Base-by-base conservation (phyloP, 2,329 filamentous ascomycete genomes). In the Byssochlamys sp. region DNA sequence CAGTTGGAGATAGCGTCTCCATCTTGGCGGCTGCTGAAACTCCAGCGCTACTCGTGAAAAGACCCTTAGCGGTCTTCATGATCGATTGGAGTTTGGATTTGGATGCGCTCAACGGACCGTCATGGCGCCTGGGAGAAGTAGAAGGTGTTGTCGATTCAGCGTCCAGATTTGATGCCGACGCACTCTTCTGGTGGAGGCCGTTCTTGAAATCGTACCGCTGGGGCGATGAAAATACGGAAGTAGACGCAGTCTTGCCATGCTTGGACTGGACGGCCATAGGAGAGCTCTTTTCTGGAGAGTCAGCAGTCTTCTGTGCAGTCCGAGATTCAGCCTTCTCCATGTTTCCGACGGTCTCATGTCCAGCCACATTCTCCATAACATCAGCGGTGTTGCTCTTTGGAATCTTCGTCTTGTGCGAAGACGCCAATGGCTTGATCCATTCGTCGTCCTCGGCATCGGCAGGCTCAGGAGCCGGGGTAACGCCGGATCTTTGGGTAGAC, bases 51-150 rank as follows among this genome's bases (percentile, higher is more conserved):
- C 88, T 95, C 19, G 87, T 90, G 61, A 96, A 86, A 53, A 96
- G 82, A 12, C 87, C 89, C 71, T 89, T 92, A 3, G 91, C 94
- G 57, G 87, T 89, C 73, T 91, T 91, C 65, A 96, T 79, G 59
- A 96, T 91, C 9, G 91, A 95, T 52, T 92, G 95, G 53, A 97
- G 79, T 70, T 91, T 95, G 67, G 89, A 90, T 76, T 96, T 97
- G 28, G 94, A 91, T 55, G 94, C 90, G 72, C 91, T 96, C 59
- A 96, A 74, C 4, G 90, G 90, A 58, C 88, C 92, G 63, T 95
- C 91, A 76, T 71, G 81, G 75, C 71, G 80, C 65, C 65, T 70
- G 28, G 83, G 84, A 26, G 83, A 85, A 29, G 79, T 80, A 53
- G 74, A 71, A 28, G 83, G 82, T 54, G 82, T 85, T 14, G 82